Base-by-base conservation (phyloP, 2,329 filamentous ascomycete genomes). In the Dothistroma septosporum region DNA sequence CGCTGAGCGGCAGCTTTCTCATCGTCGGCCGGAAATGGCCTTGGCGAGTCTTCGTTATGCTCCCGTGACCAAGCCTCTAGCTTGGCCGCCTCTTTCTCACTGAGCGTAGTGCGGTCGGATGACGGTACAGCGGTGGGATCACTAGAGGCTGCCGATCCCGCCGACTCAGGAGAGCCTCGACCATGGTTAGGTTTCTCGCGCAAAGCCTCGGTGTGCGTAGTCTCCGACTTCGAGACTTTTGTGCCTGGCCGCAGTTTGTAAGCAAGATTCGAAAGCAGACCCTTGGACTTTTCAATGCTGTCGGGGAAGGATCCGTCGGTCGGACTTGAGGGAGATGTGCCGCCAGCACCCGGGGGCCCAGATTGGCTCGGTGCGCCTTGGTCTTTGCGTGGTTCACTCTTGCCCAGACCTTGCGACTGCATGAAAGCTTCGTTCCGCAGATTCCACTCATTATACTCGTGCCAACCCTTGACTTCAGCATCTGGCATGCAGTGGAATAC, bases 401-500 rank as follows among this genome's bases (percentile, higher is more conserved):
- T 79, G 28, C 84, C 74, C 67, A 78, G 68, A 69, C 80, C 74
- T 79, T 90, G 75, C 69, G 83, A 76, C 68, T 89, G 87, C 59
- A 85, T 83, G 79, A 99, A 97, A 50, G 87, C 85, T 66, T 89
- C 86, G 19, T 83, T 82, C 73, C 97, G 97, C 4, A 86, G 83
- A 57, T 85, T 82, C 71, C 89, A 96, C 66, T 95, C 89, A 64
- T 90, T 88, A 76, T 99, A 99, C 65, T 96, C 90, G 66, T 89
- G 87, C 94, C 94, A 99, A 48, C 89, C 93, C 65, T 86, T 88
- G 28, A 96, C 94, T 72, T 97, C 91, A 55, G 87, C 97, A 74
- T 99, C 94, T 1, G 94, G 94, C 90, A 96, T 95, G 76, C 92
- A 97, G 52, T 92, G 87, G 79, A 99, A 99, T 9, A 99, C 93